Conservation (phyloP, 2,329 filamentous ascomycete genomes). For the Penicillium sp. region DNA sequence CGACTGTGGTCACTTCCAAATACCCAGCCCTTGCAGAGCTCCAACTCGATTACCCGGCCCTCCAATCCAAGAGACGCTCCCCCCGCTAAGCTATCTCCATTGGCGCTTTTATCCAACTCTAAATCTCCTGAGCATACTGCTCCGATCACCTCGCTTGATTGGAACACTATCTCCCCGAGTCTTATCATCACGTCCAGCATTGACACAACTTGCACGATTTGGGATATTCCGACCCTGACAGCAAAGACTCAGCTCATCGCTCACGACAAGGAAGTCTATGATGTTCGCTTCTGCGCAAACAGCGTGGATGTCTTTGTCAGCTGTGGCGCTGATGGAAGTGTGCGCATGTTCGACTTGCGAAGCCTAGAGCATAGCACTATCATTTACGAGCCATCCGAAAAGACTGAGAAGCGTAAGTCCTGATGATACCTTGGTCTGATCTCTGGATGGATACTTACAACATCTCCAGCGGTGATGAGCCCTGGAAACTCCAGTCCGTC, state of each 20-base stretch:
- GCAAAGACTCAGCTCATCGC: constrained; percentile 98
- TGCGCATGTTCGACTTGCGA: constrained; percentile 96
- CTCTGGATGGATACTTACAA: neutral
- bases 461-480: constrained; percentile 46
- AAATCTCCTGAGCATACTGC: constrained; percentile 98
- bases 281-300: constrained; percentile 96
- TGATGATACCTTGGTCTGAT: neutral
- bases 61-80: constrained; percentile 64
- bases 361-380: constrained; percentile 98
- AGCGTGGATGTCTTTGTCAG: constrained; percentile 99
- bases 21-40: constrained; percentile 61
- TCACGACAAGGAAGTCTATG: constrained; percentile 98
- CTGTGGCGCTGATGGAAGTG: constrained; percentile 95
- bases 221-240: constrained; percentile 97
- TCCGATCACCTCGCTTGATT: constrained; percentile 92
- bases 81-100: constrained; percentile 82
- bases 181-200: constrained; percentile 98
- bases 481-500: constrained; percentile 68
- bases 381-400: constrained; percentile 95
- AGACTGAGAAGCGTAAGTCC: constrained; percentile 67
- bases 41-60: constrained; percentile 71
- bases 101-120: constrained; percentile 92
- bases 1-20: constrained; percentile 87
- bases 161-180: constrained; percentile 96
- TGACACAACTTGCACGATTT: constrained; percentile 98